A percentile compares a stretch with the other conserved stretches of the same genome.
Evolutionary conservation across 257 asterid genomes (phyloP).

Genomic region (Fraxinus americana): DNA sequence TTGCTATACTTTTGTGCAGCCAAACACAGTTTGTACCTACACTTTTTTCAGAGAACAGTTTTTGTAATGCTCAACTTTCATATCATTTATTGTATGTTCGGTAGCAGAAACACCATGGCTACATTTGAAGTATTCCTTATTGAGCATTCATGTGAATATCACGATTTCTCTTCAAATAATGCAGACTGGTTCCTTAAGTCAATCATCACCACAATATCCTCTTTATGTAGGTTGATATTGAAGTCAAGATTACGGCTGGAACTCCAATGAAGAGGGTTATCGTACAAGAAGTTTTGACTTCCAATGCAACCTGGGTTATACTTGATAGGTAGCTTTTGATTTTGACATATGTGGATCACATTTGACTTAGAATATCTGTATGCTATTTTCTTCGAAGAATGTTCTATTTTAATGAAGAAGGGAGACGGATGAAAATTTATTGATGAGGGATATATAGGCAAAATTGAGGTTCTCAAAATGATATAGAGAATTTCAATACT

Average conservation of each 20-base stretch:
- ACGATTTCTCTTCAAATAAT: neutral
- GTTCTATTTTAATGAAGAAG: neutral
- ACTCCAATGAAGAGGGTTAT: conserved; percentile 55
- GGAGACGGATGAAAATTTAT: neutral
- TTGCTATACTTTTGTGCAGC: neutral
- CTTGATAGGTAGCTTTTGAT: conserved; percentile 57
- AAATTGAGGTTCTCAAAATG: neutral
- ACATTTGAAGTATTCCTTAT: neutral
- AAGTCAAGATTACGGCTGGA: conserved; percentile 73
- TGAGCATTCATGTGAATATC: neutral
- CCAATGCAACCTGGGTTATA: conserved; percentile 62
- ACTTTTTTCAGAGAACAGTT: neutral
- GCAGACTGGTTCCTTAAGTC: neutral
- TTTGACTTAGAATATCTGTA: neutral
- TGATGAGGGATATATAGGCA: neutral
- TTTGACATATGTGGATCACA: conserved; percentile 12
- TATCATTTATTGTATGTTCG: neutral
- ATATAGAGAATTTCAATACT: neutral
- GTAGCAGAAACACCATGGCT: neutral
- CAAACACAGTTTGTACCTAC: neutral
- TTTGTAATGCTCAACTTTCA: neutral
- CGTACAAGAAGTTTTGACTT: conserved; percentile 52
- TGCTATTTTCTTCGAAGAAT: neutral
- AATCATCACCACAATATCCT: neutral
- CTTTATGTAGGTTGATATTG: conserved; percentile 60